Conservation (phyloP, 768 basidiomycete species). For the Boletus rex-veris region DNA sequence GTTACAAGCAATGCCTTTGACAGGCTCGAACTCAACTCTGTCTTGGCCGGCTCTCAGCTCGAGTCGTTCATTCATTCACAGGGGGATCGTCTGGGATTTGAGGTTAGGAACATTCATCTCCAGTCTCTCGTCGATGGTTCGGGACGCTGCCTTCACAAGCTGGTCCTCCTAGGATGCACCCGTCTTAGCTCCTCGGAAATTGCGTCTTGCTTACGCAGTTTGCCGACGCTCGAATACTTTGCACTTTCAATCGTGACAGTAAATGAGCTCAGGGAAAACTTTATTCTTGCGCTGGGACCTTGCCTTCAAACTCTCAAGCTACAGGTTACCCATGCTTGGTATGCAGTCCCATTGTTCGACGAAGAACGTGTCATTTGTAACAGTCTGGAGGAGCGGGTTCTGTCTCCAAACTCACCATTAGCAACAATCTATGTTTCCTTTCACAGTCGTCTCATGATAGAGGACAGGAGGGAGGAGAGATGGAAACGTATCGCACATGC, state of each 20-base stretch:
- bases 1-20: constrained; percentile 38
- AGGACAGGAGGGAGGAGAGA: constrained; percentile 20
- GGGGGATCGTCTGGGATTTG: constrained; percentile 34
- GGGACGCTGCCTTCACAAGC: constrained; percentile 24
- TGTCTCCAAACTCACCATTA: constrained; percentile 5
- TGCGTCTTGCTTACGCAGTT: constrained; percentile 25
- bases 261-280: constrained; percentile 31
- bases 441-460: constrained; percentile 17
- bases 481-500: constrained; percentile 27
- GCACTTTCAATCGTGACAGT: constrained; percentile 36
- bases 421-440: constrained; percentile 17
- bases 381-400: constrained; percentile 26
- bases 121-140: constrained; percentile 25
- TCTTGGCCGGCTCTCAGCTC: constrained; percentile 31
- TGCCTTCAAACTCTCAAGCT: constrained; percentile 35
- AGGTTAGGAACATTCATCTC: constrained; percentile 35
- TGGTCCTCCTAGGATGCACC: constrained; percentile 36
- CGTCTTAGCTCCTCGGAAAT: constrained; percentile 31
- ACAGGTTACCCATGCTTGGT: constrained; percentile 35
- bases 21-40: constrained; percentile 21
- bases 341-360: constrained; percentile 25
- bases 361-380: constrained; percentile 34
- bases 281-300: constrained; percentile 30
- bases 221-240: constrained; percentile 34
- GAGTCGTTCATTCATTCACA: constrained; percentile 35